These are phyloP conservation scores for Austroboletus novae-zelandiae DNA, from an alignment of 1,284 basidiomycete genomes.

Conservation along the genomic window DNA sequence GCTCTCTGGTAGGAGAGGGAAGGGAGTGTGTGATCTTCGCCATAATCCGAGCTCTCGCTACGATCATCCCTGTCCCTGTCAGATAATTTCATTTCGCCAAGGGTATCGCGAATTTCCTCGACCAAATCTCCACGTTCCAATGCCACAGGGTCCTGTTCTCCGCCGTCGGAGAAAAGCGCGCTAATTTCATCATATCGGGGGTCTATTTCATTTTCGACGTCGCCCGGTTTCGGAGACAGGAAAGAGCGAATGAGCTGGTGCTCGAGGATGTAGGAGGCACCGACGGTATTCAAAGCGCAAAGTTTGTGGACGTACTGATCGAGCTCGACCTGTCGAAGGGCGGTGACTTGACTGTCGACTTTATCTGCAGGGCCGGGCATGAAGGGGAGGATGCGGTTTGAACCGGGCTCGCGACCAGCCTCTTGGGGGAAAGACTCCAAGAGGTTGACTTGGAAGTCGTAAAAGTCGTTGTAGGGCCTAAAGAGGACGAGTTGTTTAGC, in stretches of 20 bases:
- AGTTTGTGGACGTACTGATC: constrained; percentile 87
- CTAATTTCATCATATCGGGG: constrained; percentile 57
- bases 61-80: constrained; percentile 35
- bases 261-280: constrained; percentile 79
- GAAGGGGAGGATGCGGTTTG: constrained; percentile 82
- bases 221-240: constrained; percentile 84
- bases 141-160: constrained; percentile 30
- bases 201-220: constrained; percentile 70
- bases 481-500: constrained; percentile 88
- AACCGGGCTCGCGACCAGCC: constrained; percentile 70
- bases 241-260: constrained; percentile 83
- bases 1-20: constrained; percentile 9
- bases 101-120: constrained; percentile 42
- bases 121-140: constrained; percentile 27
- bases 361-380: constrained; percentile 92
- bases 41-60: constrained; percentile 61
- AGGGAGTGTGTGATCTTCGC: constrained; percentile 51
- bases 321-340: constrained; percentile 79
- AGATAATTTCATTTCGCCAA: constrained; percentile 46
- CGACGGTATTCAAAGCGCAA: constrained; percentile 62
- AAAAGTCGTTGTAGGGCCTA: constrained; percentile 97
- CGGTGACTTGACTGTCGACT: constrained; percentile 86
- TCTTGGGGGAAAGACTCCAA: constrained; percentile 86
- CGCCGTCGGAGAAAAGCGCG: constrained; percentile 44
- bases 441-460: constrained; percentile 92